Conservation (phyloP, 2,329 filamentous ascomycete genomes). For the Fusarium torulosum region DNA sequence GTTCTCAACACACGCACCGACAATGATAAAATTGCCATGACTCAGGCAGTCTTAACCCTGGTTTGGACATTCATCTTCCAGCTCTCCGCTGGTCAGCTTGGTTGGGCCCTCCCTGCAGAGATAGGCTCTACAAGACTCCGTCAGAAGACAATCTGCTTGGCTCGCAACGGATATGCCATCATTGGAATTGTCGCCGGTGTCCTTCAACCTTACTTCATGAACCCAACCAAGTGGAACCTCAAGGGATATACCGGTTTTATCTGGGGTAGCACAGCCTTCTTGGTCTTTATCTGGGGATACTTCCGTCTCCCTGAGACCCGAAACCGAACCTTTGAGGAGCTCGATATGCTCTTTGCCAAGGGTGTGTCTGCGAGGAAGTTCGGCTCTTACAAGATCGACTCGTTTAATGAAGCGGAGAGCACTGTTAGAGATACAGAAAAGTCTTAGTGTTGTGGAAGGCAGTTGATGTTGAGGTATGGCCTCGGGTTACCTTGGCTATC, state of each 20-base stretch:
- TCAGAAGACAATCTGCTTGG: conserved; percentile 52
- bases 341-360: conserved; percentile 64
- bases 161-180: conserved; percentile 47
- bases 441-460: background rate
- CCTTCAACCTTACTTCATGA: conserved; percentile 54
- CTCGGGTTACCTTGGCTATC: background rate
- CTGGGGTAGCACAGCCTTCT: conserved; percentile 46
- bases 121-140: conserved; percentile 50
- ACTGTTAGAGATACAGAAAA: conserved; percentile 5
- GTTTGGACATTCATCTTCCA: conserved; percentile 53
- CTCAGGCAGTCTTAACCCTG: conserved; percentile 53
- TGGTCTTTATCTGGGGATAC: conserved; percentile 54
- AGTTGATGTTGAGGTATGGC: background rate
- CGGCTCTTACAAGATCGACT: conserved; percentile 26
- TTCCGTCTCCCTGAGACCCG: conserved; percentile 66
- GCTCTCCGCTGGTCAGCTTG: conserved; percentile 55
- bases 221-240: conserved; percentile 55
- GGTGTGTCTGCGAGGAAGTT: conserved; percentile 38
- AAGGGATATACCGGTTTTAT: conserved; percentile 57
- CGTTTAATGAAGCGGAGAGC: conserved; percentile 11
- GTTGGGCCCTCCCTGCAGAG: conserved; percentile 53
- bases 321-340: conserved; percentile 64
- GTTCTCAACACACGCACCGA: conserved; percentile 54
- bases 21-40: conserved; percentile 48
- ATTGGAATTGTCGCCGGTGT: conserved; percentile 43